Evolutionary conservation across 2,329 filamentous ascomycete genomes (phyloP).

Genomic region (Zymoseptoria pseudotritici): DNA sequence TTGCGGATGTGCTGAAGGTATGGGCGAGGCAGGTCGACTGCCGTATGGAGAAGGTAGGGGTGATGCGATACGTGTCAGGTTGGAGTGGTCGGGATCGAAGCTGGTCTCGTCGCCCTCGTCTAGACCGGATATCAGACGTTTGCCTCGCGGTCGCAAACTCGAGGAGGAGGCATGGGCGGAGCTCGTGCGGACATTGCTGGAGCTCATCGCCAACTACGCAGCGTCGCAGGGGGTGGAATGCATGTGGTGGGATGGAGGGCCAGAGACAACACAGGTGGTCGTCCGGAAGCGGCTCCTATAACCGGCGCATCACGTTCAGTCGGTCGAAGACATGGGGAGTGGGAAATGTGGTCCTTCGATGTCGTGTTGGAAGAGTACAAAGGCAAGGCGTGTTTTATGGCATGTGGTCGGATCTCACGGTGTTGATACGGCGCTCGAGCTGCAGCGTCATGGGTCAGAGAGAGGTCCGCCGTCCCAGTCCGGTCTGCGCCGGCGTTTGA

Average conservation of each 20-base stretch:
- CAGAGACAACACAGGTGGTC: not conserved
- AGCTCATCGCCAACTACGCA: constrained; percentile 22
- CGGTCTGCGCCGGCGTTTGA: not conserved
- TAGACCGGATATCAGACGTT: constrained; percentile 41
- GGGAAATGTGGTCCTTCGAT: not conserved
- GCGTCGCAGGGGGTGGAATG: not conserved
- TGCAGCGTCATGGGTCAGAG: not conserved
- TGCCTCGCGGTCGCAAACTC: constrained; percentile 40
- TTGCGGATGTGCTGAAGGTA: constrained; percentile 31
- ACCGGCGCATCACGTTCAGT: not conserved
- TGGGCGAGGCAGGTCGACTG: constrained; percentile 36
- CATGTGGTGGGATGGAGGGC: constrained; percentile 2
- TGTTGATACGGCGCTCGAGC: not conserved
- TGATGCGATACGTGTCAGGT: constrained; percentile 26
- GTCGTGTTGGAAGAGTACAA: not conserved
- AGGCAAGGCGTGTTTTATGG: too few relatives aligned
- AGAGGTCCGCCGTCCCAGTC: not conserved
- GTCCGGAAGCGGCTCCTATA: not conserved
- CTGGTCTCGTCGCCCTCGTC: constrained; percentile 37
- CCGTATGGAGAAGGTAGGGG: constrained; percentile 32
- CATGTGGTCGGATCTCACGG: not conserved
- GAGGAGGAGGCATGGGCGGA: constrained; percentile 34
- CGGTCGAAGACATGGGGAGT: not conserved
- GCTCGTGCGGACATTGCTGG: constrained; percentile 24
- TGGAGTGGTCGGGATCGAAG: constrained; percentile 29